Evolutionary conservation across 1,284 basidiomycete species (phyloP), one percentile per base, ranked within the genome.

Genomic region (Leccinum cinnamomeum): DNA sequence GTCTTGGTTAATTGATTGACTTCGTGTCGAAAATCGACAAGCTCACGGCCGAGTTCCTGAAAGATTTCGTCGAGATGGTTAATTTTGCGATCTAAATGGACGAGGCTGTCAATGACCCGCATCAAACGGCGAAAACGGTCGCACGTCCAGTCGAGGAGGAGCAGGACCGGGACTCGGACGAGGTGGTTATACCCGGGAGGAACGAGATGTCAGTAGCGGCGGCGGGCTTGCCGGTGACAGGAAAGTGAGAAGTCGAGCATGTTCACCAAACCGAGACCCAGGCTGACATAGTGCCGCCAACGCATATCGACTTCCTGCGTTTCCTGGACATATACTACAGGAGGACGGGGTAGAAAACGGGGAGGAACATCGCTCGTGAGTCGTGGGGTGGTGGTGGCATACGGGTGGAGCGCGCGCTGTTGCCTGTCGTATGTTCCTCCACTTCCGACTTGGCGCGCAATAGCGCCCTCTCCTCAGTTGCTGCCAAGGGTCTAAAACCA

Each of bases 391-490:
- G 61, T 62, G 6, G 55, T 57, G 2, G 65, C 62, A 51, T 72
- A 66, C 16, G 64, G 69, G 61, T 66, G 66, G 60, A 62, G 50
- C 12, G 35, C 54, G n/a, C 68, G 10, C 58, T 69, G 23, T 65
- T 68, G 2, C 3, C n/a, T 30, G 67, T 7, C 67, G 23, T 53
- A 1, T 70, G 66, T 77, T 80, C 83, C 65, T 87, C 84, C 30
- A 81, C 81, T 37, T 84, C 89, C 65, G 84, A 90, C 71, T 81
- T 83, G 2, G 87, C 87, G 51, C 77, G 79, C 20, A 92, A 72
- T 59, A 84, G 74, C 16, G 89, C 89, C 75, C 92, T 92, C 75
- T 93, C 91, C 68, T 92, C 89, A 1, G 83, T 85, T 5, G 91
- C 91, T 3, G 85, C 88, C 64, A 92, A 71, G 1, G 85, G 76